A percentile compares a stretch with the other conserved stretches of the same genome.
Conservation (phyloP, 768 basidiomycete species). For the Suillus bovinus region DNA sequence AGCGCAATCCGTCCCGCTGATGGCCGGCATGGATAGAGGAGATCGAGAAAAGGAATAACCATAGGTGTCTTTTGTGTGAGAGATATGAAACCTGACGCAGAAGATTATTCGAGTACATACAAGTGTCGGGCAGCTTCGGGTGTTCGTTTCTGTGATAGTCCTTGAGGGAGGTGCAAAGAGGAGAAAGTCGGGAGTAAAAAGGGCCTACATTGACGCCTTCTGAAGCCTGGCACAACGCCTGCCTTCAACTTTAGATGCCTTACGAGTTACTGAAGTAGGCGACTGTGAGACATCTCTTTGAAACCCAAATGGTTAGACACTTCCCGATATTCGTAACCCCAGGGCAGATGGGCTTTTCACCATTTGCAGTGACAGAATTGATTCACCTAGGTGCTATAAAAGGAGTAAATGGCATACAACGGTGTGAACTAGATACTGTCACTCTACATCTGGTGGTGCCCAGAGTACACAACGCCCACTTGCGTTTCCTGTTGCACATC, state of each 20-base stretch:
- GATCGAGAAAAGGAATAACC: slow-evolving; percentile 34
- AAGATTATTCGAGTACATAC: background rate
- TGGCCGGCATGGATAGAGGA: slow-evolving; percentile 66
- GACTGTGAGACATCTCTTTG: background rate
- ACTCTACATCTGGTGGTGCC: slow-evolving; percentile 47
- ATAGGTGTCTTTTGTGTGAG: background rate
- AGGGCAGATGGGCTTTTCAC: too few species aligned
- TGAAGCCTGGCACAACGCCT: background rate
- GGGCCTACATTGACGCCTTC: background rate
- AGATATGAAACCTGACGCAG: background rate
- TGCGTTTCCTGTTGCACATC: slow-evolving; percentile 75
- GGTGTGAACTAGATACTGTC: background rate
- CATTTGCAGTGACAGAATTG: too few species aligned
- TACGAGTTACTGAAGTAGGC: background rate
- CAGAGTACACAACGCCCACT: slow-evolving; percentile 81
- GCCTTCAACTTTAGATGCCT: background rate
- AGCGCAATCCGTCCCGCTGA: too few species aligned
- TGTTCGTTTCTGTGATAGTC: background rate
- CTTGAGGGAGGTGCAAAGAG: background rate
- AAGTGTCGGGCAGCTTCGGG: too few species aligned
- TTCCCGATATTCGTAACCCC: background rate
- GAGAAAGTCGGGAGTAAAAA: background rate
- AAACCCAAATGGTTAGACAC: background rate
- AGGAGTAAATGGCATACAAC: background rate
- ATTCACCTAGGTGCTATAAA: too few species aligned